Base-by-base conservation (phyloP, 2,329 filamentous ascomycete genomes). In the Verticillium alfalfae region DNA sequence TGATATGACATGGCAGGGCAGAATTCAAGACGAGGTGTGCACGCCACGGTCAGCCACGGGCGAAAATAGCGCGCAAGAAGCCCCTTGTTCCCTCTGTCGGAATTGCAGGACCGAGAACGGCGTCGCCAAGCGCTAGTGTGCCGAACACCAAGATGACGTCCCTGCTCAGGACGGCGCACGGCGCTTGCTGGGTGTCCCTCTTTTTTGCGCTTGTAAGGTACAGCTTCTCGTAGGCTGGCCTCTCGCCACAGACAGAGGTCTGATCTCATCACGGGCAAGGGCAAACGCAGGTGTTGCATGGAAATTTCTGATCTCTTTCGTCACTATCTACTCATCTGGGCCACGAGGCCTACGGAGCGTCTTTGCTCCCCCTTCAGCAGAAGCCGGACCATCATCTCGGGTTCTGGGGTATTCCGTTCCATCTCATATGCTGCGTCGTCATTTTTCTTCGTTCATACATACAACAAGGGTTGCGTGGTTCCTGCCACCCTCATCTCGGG, bases 341-440 rank as follows among this genome's bases (percentile, higher is more conserved):
- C 45, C 18, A 22, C n/a, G 45, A 52, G 18, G 22, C 45, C 8
- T 52, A n/a, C 2, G 45, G 45, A 31, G 39, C 57, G 22, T 36
- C 22, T 15, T 38, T 34, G 12, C 18, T n/a, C 57, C 15, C 52
- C 34, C 16, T n/a, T 10, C 45, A 34, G n/a, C 38, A 37, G 57
- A 36, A 37, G 56, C 56, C 39, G 58, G 36, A 36, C 61, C 56
- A 37, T 66, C 56, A 62, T 66, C 61, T 59, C 52, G 58, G 63
- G 54, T 60, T 31, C 59, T 52, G 16, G 45, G 45, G 45, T 52
- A 52, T 52, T 52, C 31, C 45, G n/a, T 63, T 63, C 58, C 36
- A 34, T 55, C 45, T 60, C 45, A 18, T 56, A 18, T 65, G 37
- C 36, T 38, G 56, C 26, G 34, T 26, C 58, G 37, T 62, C 62